phyloP scores from a whole-genome alignment of 768 basidiomycete species.

The Suillus fuscotomentosus region DNA sequence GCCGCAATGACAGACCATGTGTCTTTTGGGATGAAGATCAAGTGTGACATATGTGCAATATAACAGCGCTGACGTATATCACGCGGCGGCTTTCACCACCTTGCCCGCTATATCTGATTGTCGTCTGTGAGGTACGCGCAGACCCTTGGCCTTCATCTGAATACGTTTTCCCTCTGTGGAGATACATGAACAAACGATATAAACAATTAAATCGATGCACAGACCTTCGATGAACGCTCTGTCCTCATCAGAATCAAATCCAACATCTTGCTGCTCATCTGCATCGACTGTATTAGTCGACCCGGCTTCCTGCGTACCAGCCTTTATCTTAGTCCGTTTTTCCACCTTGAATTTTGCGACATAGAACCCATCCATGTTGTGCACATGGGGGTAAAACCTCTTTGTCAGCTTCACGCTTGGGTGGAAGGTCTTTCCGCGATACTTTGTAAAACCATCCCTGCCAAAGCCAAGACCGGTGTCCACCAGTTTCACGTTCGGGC shows the following conservation, averaged over 20 bases:
- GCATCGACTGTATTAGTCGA: constrained; percentile 26
- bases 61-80: neutral
- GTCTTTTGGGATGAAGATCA: neutral
- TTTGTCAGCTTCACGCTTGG: constrained; percentile 77
- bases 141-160: constrained; percentile 73
- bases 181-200: constrained; percentile 6
- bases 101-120: constrained; percentile 26
- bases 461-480: constrained; percentile 94
- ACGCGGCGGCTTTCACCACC: constrained; percentile 17
- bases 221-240: constrained; percentile 74
- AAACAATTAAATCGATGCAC: constrained; percentile 23
- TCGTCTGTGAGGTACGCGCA: constrained; percentile 59
- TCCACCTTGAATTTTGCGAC: constrained; percentile 98
- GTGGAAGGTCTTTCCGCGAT: constrained; percentile 88
- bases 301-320: constrained; percentile 23
- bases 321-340: constrained; percentile 57
- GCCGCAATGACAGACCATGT: neutral
- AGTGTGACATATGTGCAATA: neutral
- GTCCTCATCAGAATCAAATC: constrained; percentile 79
- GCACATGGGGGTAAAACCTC: constrained; percentile 94
- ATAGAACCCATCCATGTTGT: constrained; percentile 99
- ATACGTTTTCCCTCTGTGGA: constrained; percentile 67
- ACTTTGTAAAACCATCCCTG: constrained; percentile 85
- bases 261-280: constrained; percentile 26
- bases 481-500: constrained; percentile 89